These are phyloP conservation scores for Vitis labrusca DNA, from an alignment of 164 flowering plant species.

Conservation along the genomic window DNA sequence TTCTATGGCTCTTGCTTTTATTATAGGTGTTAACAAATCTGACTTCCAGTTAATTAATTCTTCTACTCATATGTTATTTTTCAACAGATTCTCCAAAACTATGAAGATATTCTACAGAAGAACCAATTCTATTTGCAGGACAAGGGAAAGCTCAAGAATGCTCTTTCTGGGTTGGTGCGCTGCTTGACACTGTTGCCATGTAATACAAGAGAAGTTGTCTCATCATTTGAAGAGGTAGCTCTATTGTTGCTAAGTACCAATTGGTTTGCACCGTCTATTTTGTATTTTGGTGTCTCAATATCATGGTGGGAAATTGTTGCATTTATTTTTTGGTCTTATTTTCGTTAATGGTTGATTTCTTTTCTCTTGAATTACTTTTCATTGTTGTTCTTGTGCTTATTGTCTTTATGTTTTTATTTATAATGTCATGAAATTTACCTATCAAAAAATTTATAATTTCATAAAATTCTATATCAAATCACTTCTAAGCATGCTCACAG, in stretches of 20 bases:
- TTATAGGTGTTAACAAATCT: background rate
- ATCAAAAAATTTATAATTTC: no score
- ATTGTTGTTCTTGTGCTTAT: no score
- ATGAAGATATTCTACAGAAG: constrained; percentile 63
- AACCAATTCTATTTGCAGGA: constrained; percentile 67
- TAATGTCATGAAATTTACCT: no score
- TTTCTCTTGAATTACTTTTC: no score
- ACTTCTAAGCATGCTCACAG: no score
- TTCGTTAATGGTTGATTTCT: no score
- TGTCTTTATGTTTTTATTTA: no score
- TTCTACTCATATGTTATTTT: background rate
- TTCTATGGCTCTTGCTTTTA: background rate
- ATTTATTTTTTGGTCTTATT: no score
- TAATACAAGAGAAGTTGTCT: constrained; percentile 29
- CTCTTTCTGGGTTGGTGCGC: constrained; percentile 61
- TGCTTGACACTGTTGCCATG: constrained; percentile 75
- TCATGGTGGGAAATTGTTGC: no score
- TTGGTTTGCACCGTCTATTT: background rate
- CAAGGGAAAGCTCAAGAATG: constrained; percentile 59
- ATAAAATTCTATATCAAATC: no score
- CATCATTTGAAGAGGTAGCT: constrained; percentile 48
- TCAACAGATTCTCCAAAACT: constrained; percentile 74
- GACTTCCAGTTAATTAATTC: no score
- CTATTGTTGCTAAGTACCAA: constrained; percentile 1
- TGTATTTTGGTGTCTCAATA: background rate